Conservation (phyloP, 75 land plant genomes). For the Gnetum montanum region DNA sequence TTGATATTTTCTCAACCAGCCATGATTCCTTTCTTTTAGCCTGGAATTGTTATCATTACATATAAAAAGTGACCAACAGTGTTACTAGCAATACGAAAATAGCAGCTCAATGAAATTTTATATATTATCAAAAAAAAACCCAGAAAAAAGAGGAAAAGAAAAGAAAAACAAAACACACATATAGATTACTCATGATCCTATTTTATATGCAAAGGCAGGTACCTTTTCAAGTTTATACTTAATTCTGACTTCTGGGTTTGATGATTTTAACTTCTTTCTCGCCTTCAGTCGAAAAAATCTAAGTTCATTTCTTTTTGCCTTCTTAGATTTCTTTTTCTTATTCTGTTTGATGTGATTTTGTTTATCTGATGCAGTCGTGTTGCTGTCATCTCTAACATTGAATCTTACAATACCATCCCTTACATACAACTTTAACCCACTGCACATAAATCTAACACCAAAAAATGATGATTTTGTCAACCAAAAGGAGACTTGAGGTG, state of each 20-base stretch:
- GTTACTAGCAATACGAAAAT: no score
- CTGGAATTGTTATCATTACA: no score
- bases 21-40: slow-evolving; percentile 72
- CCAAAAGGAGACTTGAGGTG: not conserved
- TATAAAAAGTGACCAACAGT: no score
- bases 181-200: no score
- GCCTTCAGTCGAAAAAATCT: slow-evolving; percentile 48
- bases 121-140: not conserved
- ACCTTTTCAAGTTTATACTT: slow-evolving; percentile 67
- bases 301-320: slow-evolving; percentile 45
- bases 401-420: slow-evolving; percentile 34
- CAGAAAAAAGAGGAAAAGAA: no score
- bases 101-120: not conserved
- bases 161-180: no score
- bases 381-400: slow-evolving; percentile 5
- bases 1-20: slow-evolving; percentile 69
- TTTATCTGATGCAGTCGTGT: not conserved
- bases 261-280: slow-evolving; percentile 61
- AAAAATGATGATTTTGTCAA: not conserved
- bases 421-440: slow-evolving; percentile 24
- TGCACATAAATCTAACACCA: slow-evolving; percentile 15
- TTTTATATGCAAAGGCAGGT: not conserved
- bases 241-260: slow-evolving; percentile 68
- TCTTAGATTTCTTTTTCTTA: slow-evolving; percentile 32
- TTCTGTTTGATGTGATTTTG: slow-evolving; percentile 9